Evolutionary conservation across 768 basidiomycete species (phyloP).

Genomic region (Termitomyces sp.): DNA sequence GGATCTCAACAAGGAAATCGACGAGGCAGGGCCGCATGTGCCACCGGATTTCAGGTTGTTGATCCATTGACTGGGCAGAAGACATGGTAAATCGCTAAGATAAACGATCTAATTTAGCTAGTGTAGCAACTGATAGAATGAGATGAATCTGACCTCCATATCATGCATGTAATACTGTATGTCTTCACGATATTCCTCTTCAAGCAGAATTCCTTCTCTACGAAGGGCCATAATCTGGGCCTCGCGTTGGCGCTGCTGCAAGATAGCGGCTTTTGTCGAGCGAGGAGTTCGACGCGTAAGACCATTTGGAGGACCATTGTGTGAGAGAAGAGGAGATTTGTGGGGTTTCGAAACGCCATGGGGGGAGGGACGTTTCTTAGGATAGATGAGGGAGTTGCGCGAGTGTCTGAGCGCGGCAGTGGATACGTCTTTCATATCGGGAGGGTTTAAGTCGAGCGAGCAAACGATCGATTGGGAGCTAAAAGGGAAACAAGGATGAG

Average conservation of each 20-base stretch:
- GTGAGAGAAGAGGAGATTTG: conserved; percentile 49
- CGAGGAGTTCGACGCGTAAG: conserved; percentile 58
- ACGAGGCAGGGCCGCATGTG: conserved; percentile 99
- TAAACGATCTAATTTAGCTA: conserved; percentile 9
- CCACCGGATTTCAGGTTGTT: conserved; percentile 98
- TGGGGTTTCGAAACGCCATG: conserved; percentile 68
- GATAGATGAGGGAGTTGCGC: conserved; percentile 62
- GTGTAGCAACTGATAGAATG: conserved; percentile 6
- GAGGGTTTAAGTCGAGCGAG: conserved; percentile 34
- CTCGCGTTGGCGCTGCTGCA: conserved; percentile 64
- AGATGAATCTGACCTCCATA: conserved; percentile 80
- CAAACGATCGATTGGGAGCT: conserved; percentile 41
- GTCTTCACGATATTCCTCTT: conserved; percentile 94
- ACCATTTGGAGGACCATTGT: conserved; percentile 43
- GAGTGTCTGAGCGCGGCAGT: conserved; percentile 51
- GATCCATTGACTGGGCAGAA: conserved; percentile 95
- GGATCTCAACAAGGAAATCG: conserved; percentile 98
- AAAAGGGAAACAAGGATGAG: conserved; percentile 17
- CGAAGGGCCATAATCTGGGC: conserved; percentile 64
- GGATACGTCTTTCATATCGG: conserved; percentile 77
- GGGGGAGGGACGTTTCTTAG: conserved; percentile 83
- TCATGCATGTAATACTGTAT: conserved; percentile 92
- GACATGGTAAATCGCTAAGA: conserved; percentile 72
- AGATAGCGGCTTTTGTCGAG: conserved; percentile 51
- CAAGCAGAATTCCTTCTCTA: conserved; percentile 71